Base-by-base conservation (phyloP, 176 grass and related monocot species). In the Raddia guianensis region DNA sequence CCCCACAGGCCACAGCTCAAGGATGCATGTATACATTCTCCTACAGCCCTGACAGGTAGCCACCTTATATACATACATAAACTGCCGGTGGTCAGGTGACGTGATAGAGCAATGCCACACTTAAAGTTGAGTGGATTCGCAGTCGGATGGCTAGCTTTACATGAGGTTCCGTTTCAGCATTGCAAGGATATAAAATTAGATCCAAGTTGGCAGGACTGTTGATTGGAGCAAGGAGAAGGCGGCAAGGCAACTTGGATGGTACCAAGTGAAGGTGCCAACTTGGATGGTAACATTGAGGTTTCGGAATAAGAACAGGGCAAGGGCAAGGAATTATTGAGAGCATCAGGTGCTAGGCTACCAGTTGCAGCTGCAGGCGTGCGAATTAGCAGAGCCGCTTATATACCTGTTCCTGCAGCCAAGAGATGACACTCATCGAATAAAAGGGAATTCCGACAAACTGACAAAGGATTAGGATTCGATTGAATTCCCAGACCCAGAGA, bases 1-100 rank as follows among this genome's bases (percentile, higher is more conserved):
- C 62, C 34, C 73, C 72, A 80, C 67, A 63, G 53, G 77, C 34
- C 55, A 33, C 37, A 43, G 32, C 61, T 56, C 33, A 49, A 67
- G 63, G 42, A 70, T 11, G 55, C 78, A 9, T 80, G 65, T 19
- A 49, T n/a, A 40, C 19, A 67, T 68, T 13, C 7, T 49, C 34
- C 11, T 86, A 13, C 52, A 43, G 49, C 60, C 59, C 48, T 54
- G n/a, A 4, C 16, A 35, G 1, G 27, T 27, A 27, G 27, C 27
- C 27, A 19, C 14, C 51, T 71, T 61, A 16, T 47, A 75, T 48
- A 37, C 21, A 48, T 18, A 12, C 50, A 46, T 4, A 11, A 63
- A 52, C 50, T 15, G 12, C 48, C 0, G 13, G 3, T 44, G 73
- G 63, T 34, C 13, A 49, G 32, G 15, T 78, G 60, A 66, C 51